phyloP scores from a whole-genome alignment of 768 basidiomycete genomes.

The Trametes villosa region DNA sequence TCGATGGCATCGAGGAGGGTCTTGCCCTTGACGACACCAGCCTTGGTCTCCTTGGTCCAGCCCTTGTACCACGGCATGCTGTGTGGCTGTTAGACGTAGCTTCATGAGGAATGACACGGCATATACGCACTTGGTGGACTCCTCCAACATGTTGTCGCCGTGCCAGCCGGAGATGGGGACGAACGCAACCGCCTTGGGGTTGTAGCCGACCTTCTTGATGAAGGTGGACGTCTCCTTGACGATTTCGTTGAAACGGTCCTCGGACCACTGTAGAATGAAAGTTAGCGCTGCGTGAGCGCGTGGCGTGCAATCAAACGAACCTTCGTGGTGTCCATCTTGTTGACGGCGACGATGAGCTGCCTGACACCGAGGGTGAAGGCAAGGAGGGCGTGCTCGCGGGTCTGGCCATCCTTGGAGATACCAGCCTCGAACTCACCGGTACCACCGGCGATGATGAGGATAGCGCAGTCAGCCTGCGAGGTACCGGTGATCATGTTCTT shows the following conservation, averaged over 20 bases:
- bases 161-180: conserved; percentile 99
- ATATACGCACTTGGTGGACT: conserved; percentile 81
- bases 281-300: neutral
- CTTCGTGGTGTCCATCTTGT: conserved; percentile 99
- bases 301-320: conserved; percentile 42
- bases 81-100: conserved; percentile 7
- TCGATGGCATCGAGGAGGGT: conserved; percentile 99
- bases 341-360: conserved; percentile 99
- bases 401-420: conserved; percentile 99
- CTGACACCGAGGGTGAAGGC: conserved; percentile 99
- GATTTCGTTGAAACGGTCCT: conserved; percentile 99
- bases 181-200: conserved; percentile 98
- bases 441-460: conserved; percentile 99
- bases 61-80: conserved; percentile 99
- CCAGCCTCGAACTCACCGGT: conserved; percentile 99
- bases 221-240: conserved; percentile 96
- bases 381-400: conserved; percentile 99
- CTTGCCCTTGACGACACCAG: conserved; percentile 93
- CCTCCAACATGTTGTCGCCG: conserved; percentile 99
- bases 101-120: neutral
- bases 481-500: conserved; percentile 99
- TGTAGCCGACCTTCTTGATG: conserved; percentile 99
- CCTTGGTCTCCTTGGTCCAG: conserved; percentile 97
- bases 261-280: conserved; percentile 77
- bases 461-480: conserved; percentile 99